Evolutionary conservation across 257 asterid species (phyloP).

Genomic region (Penstemon davidsonii): DNA sequence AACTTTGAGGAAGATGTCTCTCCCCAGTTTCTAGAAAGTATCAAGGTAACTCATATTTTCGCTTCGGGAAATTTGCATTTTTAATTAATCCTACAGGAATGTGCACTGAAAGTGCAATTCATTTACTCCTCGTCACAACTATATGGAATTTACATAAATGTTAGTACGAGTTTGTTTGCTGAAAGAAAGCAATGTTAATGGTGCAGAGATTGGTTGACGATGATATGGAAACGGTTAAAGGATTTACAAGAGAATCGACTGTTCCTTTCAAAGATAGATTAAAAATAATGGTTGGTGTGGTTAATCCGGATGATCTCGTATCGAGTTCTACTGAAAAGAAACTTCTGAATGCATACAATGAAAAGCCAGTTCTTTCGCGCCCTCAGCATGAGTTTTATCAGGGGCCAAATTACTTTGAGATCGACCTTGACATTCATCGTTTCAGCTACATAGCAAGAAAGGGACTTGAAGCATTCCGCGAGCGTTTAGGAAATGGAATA

Average conservation of each 20-base stretch:
- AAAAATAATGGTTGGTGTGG: slow-evolving; percentile 82
- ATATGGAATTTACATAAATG: not conserved
- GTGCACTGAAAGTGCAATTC: too few relatives aligned
- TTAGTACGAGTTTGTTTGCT: not conserved
- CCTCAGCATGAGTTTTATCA: slow-evolving; percentile 82
- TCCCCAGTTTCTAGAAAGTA: slow-evolving; percentile 55
- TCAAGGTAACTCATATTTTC: slow-evolving; percentile 39
- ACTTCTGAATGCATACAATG: slow-evolving; percentile 75
- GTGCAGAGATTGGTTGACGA: slow-evolving; percentile 69
- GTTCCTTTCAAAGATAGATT: slow-evolving; percentile 77
- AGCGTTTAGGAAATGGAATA: slow-evolving; percentile 64
- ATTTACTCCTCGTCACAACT: not conserved
- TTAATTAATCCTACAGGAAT: too few relatives aligned
- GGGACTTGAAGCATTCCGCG: slow-evolving; percentile 84
- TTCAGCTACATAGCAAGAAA: slow-evolving; percentile 89
- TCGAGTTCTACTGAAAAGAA: slow-evolving; percentile 73
- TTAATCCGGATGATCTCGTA: slow-evolving; percentile 75
- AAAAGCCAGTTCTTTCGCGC: slow-evolving; percentile 88
- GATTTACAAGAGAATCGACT: slow-evolving; percentile 61
- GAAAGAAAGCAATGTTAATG: slow-evolving; percentile 8
- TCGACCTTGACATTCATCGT: slow-evolving; percentile 90
- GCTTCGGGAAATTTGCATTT: too few relatives aligned
- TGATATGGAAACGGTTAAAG: slow-evolving; percentile 68
- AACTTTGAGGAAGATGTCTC: slow-evolving; percentile 51
- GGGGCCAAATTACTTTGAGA: slow-evolving; percentile 85